These are phyloP conservation scores for Penicillium longicatenatum DNA, from an alignment of 495 filamentous ascomycete species.

Conservation along the genomic window DNA sequence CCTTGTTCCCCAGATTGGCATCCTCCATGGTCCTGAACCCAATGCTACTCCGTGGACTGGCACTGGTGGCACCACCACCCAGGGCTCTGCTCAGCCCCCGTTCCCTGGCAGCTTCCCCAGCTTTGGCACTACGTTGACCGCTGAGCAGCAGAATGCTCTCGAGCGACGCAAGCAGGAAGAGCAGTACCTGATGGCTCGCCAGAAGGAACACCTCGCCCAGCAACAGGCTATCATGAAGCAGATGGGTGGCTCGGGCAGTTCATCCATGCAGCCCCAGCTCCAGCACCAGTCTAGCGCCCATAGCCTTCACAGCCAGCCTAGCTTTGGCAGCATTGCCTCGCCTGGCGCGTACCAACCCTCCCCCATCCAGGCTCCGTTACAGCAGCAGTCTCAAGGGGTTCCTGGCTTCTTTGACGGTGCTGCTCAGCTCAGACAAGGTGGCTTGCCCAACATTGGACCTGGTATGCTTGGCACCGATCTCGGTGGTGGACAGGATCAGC, in stretches of 20 bases:
- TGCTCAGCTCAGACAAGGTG: conserved; percentile 41
- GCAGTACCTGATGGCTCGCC: conserved; percentile 91
- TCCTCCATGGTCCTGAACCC: conserved; percentile 76
- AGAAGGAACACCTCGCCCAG: conserved; percentile 89
- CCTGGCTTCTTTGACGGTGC: conserved; percentile 72
- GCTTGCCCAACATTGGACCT: conserved; percentile 47
- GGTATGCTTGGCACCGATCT: conserved; percentile 53
- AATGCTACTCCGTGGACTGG: conserved; percentile 40
- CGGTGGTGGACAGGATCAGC: conserved; percentile 59
- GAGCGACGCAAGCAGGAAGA: conserved; percentile 97
- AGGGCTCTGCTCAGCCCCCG: conserved; percentile 81
- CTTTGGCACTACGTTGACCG: conserved; percentile 96
- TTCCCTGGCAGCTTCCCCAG: conserved; percentile 93
- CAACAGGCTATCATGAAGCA: conserved; percentile 80
- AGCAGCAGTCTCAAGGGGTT: conserved; percentile 46
- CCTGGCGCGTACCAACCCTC: conserved; percentile 74
- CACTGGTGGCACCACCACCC: conserved; percentile 22
- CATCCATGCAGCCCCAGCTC: conserved; percentile 56
- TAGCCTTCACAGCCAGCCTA: conserved; percentile 93
- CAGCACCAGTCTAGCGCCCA: conserved; percentile 94
- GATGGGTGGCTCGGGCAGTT: conserved; percentile 64
- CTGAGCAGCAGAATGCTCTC: conserved; percentile 95
- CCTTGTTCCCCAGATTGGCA: conserved; percentile 93
- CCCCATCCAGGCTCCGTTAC: conserved; percentile 69
- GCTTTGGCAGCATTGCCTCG: conserved; percentile 89